Percentiles rank a stretch among this genome's conserved stretches.
Conservation (phyloP, 116 monocot species). For the Papilionanthe hybrid region DNA sequence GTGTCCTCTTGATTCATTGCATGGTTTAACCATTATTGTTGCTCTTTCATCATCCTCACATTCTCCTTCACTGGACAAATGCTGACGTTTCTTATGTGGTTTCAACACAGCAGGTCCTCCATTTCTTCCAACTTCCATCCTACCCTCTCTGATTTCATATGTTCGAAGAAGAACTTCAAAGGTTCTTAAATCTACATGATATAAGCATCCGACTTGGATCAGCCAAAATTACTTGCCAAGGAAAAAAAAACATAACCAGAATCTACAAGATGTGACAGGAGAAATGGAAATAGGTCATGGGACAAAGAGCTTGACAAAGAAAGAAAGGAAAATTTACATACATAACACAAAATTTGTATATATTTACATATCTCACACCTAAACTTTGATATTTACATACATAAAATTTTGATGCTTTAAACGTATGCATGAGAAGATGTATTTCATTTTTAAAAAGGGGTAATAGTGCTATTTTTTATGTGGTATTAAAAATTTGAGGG, state of each 20-base stretch:
- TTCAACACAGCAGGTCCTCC: constrained; percentile 25
- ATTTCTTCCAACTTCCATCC: constrained; percentile 7
- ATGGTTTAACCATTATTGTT: constrained; percentile 53
- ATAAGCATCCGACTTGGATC: background rate
- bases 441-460: too few relatives aligned
- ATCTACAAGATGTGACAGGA: background rate
- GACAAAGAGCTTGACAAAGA: background rate
- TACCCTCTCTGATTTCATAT: constrained; percentile 67
- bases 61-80: constrained; percentile 14
- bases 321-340: too few relatives aligned
- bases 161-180: constrained; percentile 86
- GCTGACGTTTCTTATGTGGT: constrained; percentile 55
- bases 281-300: background rate
- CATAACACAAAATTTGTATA: too few relatives aligned
- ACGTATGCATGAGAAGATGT: too few relatives aligned
- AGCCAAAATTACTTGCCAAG: background rate
- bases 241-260: background rate
- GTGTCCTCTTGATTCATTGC: constrained; percentile 66
- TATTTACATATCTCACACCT: too few relatives aligned
- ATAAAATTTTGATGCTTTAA: too few relatives aligned
- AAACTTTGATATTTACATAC: too few relatives aligned
- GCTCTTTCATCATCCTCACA: constrained; percentile 14
- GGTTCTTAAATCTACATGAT: constrained; percentile 69
- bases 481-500: too few relatives aligned
- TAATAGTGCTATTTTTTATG: too few relatives aligned